Evolutionary conservation across 768 basidiomycete species (phyloP), one percentile per base, ranked within the genome.

Genomic region (Phylloporus sp.): DNA sequence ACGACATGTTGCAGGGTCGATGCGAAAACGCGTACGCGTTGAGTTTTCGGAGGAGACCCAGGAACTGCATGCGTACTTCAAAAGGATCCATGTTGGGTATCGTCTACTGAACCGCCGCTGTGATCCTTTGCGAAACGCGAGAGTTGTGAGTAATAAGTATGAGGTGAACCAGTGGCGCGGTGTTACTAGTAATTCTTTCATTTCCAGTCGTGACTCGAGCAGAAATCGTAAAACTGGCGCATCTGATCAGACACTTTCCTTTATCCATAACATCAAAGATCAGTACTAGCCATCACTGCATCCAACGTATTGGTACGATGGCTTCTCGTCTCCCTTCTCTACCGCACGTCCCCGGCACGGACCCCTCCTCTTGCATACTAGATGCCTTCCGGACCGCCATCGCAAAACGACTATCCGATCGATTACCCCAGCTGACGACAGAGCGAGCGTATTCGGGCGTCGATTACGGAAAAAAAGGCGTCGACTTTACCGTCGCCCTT

Each of bases 401-500:
- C 56, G 89, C 92, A 5, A 75, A 82, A 58, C 75, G 77, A 50
- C 61, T 90, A 23, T 78, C 81, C 8, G 81, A 85, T 41, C 76
- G 80, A 0, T 67, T 90, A 7, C 80, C 82, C 23, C 67, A 68
- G 3, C 67, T 95, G 42, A 74, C 84, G 0, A 50, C 90, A 22
- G 86, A 88, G 32, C 81, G 89, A 58, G 90, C 83, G 0, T 96
- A 89, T 67, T 64, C 76, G 20, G 93, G 89, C 18, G 85, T 96
- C 1, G 86, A 93, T 63, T 88, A 85, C 53, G 90, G 89, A 28
- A 91, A 94, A 69, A 94, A 94, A 68, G 90, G 88, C n/a, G 83
- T 78, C 35, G 95, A 98, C 69, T 92, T 96, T 56, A 86, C 87
- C 0, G 79, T 97, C 17, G 92, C 95, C 1, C 67, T 97, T 39